Percentiles rank a stretch among this genome's conserved stretches.
These are phyloP conservation scores for Purpureocillium lavendulum DNA, from an alignment of 2,329 filamentous ascomycete species.

Conservation along the genomic window DNA sequence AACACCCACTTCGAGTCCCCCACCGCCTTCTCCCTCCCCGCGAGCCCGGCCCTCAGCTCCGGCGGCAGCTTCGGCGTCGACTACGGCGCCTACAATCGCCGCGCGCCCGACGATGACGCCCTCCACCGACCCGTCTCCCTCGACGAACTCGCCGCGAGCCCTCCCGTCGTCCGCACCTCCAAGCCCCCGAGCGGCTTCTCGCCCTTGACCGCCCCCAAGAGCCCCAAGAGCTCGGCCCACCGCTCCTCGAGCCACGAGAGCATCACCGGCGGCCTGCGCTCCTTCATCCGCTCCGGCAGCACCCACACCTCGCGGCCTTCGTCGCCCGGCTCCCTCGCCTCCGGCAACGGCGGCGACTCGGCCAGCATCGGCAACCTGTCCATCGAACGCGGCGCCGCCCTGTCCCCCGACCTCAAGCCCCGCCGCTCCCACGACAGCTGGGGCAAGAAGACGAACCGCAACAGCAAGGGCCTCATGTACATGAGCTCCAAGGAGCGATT, in stretches of 20 bases:
- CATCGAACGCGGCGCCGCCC: constrained; percentile 46
- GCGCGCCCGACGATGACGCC: constrained; percentile 40
- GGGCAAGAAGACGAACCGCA: constrained; percentile 46
- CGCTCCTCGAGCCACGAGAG: constrained; percentile 43
- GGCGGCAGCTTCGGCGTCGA: constrained; percentile 61
- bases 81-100: constrained; percentile 56
- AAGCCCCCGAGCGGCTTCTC: constrained; percentile 74
- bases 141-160: constrained; percentile 51
- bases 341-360: constrained; percentile 47
- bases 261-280: constrained; percentile 48
- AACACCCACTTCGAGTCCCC: constrained; percentile 60
- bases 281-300: constrained; percentile 45
- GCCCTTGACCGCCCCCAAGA: constrained; percentile 56
- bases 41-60: constrained; percentile 27
- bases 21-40: constrained; percentile 29
- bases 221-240: constrained; percentile 26
- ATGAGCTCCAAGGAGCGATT: constrained; percentile 65
- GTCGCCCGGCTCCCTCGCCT: constrained; percentile 47
- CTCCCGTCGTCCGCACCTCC: constrained; percentile 73
- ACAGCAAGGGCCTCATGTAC: constrained; percentile 56
- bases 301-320: constrained; percentile 42
- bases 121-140: constrained; percentile 38
- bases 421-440: constrained; percentile 54
- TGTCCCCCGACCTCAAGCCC: constrained; percentile 39
- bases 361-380: constrained; percentile 55